These are phyloP conservation scores for Glycine soja DNA, from an alignment of 306 rosid genomes.

Conservation along the genomic window DNA sequence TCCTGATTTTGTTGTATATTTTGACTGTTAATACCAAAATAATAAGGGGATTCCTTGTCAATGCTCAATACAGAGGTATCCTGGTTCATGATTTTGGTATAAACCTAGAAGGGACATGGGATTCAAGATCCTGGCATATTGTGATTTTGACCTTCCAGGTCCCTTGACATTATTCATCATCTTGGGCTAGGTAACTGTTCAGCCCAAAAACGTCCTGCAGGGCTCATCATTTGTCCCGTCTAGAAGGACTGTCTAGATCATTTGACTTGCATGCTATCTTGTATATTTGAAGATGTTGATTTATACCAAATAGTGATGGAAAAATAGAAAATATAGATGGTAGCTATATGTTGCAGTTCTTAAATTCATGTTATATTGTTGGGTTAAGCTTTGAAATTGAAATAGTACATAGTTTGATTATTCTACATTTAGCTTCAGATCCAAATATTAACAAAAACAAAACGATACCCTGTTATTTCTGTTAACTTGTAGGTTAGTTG, in stretches of 20 bases:
- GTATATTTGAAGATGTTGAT: slow-evolving; percentile 19
- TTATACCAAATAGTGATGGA: slow-evolving; percentile 6
- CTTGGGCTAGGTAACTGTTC: too few relatives aligned
- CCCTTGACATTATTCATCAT: too few relatives aligned
- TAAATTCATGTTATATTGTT: slow-evolving; percentile 25
- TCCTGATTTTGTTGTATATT: too few relatives aligned
- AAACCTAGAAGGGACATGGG: too few relatives aligned
- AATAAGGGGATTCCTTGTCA: too few relatives aligned
- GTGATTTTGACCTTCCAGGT: too few relatives aligned
- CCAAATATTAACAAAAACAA: not conserved
- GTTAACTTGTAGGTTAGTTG: slow-evolving; percentile 75
- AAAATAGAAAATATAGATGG: slow-evolving; percentile 17
- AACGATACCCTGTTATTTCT: slow-evolving; percentile 46
- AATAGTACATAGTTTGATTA: slow-evolving; percentile 9
- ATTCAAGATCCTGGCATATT: too few relatives aligned
- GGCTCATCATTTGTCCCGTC: not conserved
- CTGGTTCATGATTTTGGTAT: too few relatives aligned
- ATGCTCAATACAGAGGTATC: too few relatives aligned
- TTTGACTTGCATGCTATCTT: not conserved
- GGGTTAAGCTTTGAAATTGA: slow-evolving; percentile 27
- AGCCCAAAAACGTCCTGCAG: not conserved
- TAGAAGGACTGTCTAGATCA: not conserved
- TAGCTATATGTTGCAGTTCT: slow-evolving; percentile 9
- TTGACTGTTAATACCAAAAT: too few relatives aligned
- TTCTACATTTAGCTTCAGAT: slow-evolving; percentile 13